Conservation (phyloP, 768 basidiomycete species). For the Trametes punicea region DNA sequence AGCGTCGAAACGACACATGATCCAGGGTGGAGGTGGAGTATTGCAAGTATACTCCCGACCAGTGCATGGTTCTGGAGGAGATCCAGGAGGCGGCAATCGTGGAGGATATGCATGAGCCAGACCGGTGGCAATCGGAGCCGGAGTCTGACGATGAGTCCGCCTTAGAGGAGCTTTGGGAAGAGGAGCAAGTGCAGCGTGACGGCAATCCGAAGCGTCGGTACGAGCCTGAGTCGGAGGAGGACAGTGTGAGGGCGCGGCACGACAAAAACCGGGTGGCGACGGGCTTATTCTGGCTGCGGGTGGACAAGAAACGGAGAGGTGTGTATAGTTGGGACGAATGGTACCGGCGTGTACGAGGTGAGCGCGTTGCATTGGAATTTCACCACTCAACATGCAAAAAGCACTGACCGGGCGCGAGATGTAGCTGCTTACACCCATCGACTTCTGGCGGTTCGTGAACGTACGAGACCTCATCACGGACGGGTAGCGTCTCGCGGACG, state of each 20-base stretch:
- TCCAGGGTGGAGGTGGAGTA: slow-evolving; percentile 10
- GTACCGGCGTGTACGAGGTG: background rate
- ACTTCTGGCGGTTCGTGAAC: too few species aligned
- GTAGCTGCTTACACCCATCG: too few species aligned
- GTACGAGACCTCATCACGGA: too few species aligned
- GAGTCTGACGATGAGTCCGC: background rate
- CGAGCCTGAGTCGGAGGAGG: background rate
- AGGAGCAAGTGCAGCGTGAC: background rate
- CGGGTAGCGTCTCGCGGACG: too few species aligned
- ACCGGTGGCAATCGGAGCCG: background rate
- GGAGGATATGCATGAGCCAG: background rate
- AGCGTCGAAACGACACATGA: background rate
- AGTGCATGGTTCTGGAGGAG: slow-evolving; percentile 6
- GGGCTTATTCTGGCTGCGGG: background rate
- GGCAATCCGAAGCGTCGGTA: background rate
- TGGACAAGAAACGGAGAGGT: background rate
- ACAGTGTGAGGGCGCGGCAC: background rate
- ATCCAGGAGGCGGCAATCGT: background rate
- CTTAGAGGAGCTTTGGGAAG: background rate
- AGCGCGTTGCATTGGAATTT: background rate
- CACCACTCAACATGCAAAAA: too few species aligned
- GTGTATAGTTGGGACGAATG: background rate
- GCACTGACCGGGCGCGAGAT: too few species aligned
- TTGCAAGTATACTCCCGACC: slow-evolving; percentile 5
- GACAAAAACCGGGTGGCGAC: background rate